A percentile compares a stretch with the other conserved stretches of the same genome.
phyloP scores from a whole-genome alignment of 2,329 filamentous ascomycete genomes.

The Fusarium bactridioides region DNA sequence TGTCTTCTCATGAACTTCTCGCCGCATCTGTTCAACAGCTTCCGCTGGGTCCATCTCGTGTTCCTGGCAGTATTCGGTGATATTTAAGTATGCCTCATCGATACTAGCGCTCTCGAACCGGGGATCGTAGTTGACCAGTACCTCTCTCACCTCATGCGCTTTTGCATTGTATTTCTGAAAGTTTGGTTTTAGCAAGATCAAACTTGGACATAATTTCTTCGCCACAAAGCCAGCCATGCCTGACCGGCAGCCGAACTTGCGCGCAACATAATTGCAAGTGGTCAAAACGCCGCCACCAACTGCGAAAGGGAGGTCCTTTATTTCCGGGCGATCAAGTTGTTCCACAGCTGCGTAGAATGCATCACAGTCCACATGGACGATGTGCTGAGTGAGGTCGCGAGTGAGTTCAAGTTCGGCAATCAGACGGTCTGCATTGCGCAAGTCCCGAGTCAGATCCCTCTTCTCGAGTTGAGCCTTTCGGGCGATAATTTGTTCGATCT shows the following conservation, averaged over 20 bases:
- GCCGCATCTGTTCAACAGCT: constrained; percentile 78
- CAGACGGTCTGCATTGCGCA: constrained; percentile 80
- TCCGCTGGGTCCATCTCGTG: constrained; percentile 75
- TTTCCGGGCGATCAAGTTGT: constrained; percentile 81
- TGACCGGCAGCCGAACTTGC: constrained; percentile 88
- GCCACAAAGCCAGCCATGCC: constrained; percentile 98
- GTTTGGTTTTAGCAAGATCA: constrained; percentile 84
- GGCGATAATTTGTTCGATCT: constrained; percentile 80
- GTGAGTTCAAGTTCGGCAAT: constrained; percentile 80
- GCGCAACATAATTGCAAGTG: constrained; percentile 85
- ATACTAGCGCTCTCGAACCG: constrained; percentile 93
- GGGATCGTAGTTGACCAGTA: constrained; percentile 87
- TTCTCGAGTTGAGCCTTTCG: constrained; percentile 80
- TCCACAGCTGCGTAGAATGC: constrained; percentile 98
- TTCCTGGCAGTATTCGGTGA: constrained; percentile 82
- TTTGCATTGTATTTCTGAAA: constrained; percentile 93
- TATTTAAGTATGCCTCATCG: constrained; percentile 95
- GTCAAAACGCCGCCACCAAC: constrained; percentile 76
- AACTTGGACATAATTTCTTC: constrained; percentile 87
- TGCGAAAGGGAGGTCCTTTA: constrained; percentile 87
- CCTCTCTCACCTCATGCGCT: constrained; percentile 82
- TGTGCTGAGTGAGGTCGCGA: constrained; percentile 81
- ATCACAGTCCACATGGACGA: constrained; percentile 96
- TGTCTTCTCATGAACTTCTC: constrained; percentile 77
- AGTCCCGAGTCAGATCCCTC: constrained; percentile 75